A percentile compares a stretch with the other conserved stretches of the same genome.
Evolutionary conservation across 1,139 yeast species (phyloP).

Genomic region (Arxiozyma slooffiae): DNA sequence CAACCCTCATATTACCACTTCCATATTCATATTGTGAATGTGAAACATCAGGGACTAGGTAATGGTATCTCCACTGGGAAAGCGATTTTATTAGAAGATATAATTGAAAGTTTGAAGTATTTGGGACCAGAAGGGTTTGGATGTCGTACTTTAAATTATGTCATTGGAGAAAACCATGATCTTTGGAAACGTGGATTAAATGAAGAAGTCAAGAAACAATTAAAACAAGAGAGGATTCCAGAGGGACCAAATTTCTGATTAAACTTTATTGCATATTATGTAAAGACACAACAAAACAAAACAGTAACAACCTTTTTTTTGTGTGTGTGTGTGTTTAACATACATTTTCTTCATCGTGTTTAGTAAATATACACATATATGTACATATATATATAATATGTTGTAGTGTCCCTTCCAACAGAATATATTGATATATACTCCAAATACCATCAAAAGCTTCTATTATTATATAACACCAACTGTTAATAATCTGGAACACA

Average conservation of each 20-base stretch:
- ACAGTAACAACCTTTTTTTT: no score
- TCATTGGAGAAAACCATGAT: slow-evolving; percentile 66
- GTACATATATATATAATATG: no score
- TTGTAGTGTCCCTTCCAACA: no score
- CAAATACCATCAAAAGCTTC: no score
- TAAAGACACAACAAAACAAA: no score
- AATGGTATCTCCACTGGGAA: slow-evolving; percentile 68
- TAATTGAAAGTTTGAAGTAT: slow-evolving; percentile 57
- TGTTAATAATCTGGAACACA: no score
- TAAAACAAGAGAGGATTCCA: slow-evolving; percentile 24
- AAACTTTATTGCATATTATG: no score
- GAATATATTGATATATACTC: no score
- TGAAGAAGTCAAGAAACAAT: slow-evolving; percentile 19
- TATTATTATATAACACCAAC: no score
- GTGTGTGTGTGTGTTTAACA: no score
- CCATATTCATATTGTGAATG: slow-evolving; percentile 80
- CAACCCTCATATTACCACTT: slow-evolving; percentile 96
- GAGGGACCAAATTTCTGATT: slow-evolving; percentile 12
- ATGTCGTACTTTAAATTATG: slow-evolving; percentile 43
- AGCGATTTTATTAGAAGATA: slow-evolving; percentile 72
- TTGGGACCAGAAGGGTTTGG: slow-evolving; percentile 44
- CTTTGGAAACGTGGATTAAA: slow-evolving; percentile 44
- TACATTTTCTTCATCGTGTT: no score
- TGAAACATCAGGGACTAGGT: slow-evolving; percentile 64
- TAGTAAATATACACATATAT: no score